phyloP scores from a whole-genome alignment of 1,284 basidiomycete species.

The Microbotryum intermedium region DNA sequence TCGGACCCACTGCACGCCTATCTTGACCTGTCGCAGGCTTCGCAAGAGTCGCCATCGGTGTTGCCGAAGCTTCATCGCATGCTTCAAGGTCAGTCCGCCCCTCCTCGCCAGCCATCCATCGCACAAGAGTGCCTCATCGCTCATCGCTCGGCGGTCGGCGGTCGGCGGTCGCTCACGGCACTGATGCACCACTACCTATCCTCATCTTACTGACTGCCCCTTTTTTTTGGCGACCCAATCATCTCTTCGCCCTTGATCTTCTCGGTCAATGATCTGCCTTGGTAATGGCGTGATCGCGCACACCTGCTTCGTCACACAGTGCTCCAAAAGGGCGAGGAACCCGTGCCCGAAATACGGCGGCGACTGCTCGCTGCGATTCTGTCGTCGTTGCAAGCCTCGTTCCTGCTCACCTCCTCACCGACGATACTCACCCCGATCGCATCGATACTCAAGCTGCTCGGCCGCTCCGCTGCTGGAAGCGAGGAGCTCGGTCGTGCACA shows the following conservation, averaged over 20 bases:
- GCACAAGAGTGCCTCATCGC: neutral
- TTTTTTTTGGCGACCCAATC: too few relatives aligned
- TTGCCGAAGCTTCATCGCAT: neutral
- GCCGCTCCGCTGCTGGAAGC: slow-evolving; percentile 17
- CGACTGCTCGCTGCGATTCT: slow-evolving; percentile 12
- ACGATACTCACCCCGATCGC: slow-evolving; percentile 1
- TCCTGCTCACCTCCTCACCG: neutral
- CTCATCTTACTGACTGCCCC: too few relatives aligned
- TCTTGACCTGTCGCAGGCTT: neutral
- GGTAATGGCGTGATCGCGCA: too few relatives aligned
- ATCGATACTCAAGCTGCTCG: slow-evolving; percentile 21
- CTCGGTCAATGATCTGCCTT: too few relatives aligned
- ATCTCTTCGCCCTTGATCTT: too few relatives aligned
- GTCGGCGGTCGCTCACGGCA: too few relatives aligned
- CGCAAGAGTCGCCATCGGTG: neutral
- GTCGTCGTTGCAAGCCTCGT: neutral
- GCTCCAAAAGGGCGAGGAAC: slow-evolving; percentile 7
- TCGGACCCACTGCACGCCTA: neutral
- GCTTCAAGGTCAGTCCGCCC: neutral
- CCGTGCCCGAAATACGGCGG: slow-evolving; percentile 8
- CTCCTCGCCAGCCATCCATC: neutral
- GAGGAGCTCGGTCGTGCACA: slow-evolving; percentile 15
- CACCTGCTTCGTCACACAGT: neutral
- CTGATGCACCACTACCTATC: too few relatives aligned
- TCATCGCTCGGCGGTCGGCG: neutral